These are phyloP conservation scores for Botrytis cinerea DNA, from an alignment of 2,329 filamentous ascomycete species.

Conservation along the genomic window DNA sequence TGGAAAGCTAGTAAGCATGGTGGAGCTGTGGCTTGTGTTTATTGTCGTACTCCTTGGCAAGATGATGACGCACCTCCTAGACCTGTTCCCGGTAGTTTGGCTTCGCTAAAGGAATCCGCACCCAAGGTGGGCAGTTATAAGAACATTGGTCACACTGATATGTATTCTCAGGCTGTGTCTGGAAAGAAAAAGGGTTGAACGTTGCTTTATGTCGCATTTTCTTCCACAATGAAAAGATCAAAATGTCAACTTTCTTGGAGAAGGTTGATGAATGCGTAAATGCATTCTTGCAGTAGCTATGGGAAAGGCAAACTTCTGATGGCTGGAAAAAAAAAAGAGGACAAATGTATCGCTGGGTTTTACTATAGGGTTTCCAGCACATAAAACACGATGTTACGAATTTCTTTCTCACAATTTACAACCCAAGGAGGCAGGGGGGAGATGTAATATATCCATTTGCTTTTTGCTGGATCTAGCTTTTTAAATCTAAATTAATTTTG, in stretches of 20 bases:
- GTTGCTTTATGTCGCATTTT: not conserved
- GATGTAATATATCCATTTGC: not conserved
- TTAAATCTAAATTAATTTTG: not conserved
- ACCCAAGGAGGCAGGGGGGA: too few relatives aligned
- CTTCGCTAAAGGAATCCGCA: conserved; percentile 27
- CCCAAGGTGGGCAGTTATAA: conserved; percentile 30
- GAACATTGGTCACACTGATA: conserved; percentile 29
- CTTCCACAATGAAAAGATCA: too few relatives aligned
- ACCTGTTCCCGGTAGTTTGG: conserved; percentile 25
- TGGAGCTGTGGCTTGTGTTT: conserved; percentile 56
- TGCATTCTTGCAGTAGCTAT: not conserved
- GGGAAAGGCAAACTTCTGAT: not conserved
- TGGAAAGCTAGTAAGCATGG: conserved; percentile 52
- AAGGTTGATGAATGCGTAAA: too few relatives aligned
- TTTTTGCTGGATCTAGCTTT: not conserved
- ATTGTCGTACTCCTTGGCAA: conserved; percentile 60
- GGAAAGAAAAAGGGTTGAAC: not conserved
- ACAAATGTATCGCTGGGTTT: not conserved
- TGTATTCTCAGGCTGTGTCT: conserved; percentile 24
- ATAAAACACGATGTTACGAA: not conserved
- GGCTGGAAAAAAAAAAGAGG: not conserved
- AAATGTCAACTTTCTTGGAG: not conserved
- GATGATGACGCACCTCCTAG: conserved; percentile 40
- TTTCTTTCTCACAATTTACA: too few relatives aligned
- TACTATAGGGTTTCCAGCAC: not conserved